Base-by-base conservation (phyloP, 257 asterid genomes). In the Primulina huaijiensis region DNA sequence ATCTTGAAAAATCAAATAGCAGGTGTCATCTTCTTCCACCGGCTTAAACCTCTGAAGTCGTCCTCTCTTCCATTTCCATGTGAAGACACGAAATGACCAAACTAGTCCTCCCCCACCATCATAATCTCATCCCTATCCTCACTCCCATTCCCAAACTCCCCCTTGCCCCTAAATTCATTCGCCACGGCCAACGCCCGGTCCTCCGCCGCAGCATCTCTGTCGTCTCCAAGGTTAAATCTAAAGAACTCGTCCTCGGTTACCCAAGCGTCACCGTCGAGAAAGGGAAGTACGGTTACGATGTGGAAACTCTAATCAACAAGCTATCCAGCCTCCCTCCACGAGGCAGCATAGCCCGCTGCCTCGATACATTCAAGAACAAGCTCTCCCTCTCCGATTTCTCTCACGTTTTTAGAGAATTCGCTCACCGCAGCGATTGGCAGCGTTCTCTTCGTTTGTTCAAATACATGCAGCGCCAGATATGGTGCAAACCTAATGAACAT, bases 311-410 rank as follows among this genome's bases (percentile, higher is more conserved):
- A 74, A 93, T 93, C 83, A 86, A 93, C 84, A 93, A 93, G 81
- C 97, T 93, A 70, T 87, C 99, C 31, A 84, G 94, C 77, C 91
- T 93, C 62, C 97, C 99, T 6, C 98, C 99, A 8, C 97, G 98
- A 10, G 98, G 98, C 63, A 92, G 98, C 88, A 90, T 92, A 56
- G 96, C 98, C 9, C 92, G 98, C 20, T 90, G 97, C 75, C 90
- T 92, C 21, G 98, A 92, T 56, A 43, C 94, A 17, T 89, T 90
- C 86, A 87, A 86, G 71, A 89, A 84, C 88, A 90, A 90, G 88
- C 86, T 93, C 46, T 93, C 98, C n/a, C 89, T 89, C 64, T 80
- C 92, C 21, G 97, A 93, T 69, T 93, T 93, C 73, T 72, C 92
- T 7, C 83, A 60, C 19, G 92, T 93, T 8, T 93, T 90, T 84